Percentiles rank a stretch among this genome's conserved stretches.
These are phyloP conservation scores for Dacryopinax spathularia DNA, from an alignment of 768 basidiomycete genomes.

Conservation along the genomic window DNA sequence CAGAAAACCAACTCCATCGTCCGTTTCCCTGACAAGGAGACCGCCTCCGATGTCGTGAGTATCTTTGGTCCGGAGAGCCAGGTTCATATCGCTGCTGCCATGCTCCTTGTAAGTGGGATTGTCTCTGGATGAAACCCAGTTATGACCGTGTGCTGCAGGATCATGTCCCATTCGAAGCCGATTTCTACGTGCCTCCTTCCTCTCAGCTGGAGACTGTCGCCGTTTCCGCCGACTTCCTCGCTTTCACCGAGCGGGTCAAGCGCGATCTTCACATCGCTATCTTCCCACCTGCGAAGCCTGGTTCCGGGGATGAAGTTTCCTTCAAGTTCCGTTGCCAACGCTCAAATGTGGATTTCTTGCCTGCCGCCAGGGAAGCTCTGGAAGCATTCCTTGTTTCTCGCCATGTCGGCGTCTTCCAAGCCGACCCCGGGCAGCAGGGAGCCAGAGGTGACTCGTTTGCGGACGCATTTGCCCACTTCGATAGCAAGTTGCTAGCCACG, in stretches of 20 bases:
- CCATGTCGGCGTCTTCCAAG: constrained; percentile 50
- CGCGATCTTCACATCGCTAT: constrained; percentile 88
- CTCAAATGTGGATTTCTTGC: constrained; percentile 85
- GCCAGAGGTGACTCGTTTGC: constrained; percentile 58
- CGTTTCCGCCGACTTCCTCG: constrained; percentile 63
- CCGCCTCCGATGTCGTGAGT: constrained; percentile 85
- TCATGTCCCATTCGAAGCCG: constrained; percentile 91
- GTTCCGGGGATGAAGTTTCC: constrained; percentile 47
- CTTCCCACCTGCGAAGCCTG: constrained; percentile 55
- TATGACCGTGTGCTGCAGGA: constrained; percentile 39
- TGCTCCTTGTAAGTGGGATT: constrained; percentile 59
- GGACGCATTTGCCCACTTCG: constrained; percentile 91
- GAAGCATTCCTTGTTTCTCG: constrained; percentile 81
- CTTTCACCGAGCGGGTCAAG: constrained; percentile 82
- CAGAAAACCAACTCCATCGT: constrained; percentile 88
- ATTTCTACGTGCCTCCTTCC: constrained; percentile 78
- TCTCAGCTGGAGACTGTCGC: constrained; percentile 64
- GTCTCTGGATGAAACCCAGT: neutral
- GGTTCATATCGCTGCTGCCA: constrained; percentile 89
- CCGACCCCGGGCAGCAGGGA: neutral
- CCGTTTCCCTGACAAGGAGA: constrained; percentile 61
- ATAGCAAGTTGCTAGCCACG: constrained; percentile 81
- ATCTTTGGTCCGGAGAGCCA: constrained; percentile 96
- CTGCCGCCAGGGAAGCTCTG: constrained; percentile 78
- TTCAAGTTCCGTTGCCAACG: constrained; percentile 95